Evolutionary conservation across 305 asterid genomes (phyloP).

Genomic region (Fraxinus baroniana): DNA sequence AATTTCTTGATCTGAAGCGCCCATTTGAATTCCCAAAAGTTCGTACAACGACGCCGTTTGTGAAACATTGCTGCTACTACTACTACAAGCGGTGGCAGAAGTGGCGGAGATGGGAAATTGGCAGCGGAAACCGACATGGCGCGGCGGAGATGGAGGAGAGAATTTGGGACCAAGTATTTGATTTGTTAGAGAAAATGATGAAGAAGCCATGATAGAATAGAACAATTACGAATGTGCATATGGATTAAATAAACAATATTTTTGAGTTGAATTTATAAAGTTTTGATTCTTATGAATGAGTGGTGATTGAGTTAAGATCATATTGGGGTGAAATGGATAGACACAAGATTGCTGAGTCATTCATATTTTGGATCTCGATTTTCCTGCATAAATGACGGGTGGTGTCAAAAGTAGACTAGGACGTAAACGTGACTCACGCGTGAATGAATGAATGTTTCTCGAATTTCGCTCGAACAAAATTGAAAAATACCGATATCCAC

Average conservation of each 20-base stretch:
- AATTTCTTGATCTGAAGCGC: conserved; percentile 66
- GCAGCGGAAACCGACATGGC: conserved; percentile 15
- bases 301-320: neutral
- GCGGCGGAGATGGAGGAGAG: conserved; percentile 23
- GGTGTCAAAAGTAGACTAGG: neutral
- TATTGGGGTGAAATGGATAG: conserved; percentile 23
- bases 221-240: neutral
- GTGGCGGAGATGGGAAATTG: conserved; percentile 36
- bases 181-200: conserved; percentile 37
- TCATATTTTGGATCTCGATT: neutral
- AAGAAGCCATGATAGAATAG: conserved; percentile 42
- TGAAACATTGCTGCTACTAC: neutral
- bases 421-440: neutral
- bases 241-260: neutral
- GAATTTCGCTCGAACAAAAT: no score
- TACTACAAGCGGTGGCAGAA: conserved; percentile 30
- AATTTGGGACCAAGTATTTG: conserved; percentile 22
- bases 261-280: neutral
- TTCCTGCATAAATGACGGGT: neutral
- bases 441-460: neutral
- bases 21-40: conserved; percentile 55
- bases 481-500: no score
- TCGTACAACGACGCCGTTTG: conserved; percentile 60
- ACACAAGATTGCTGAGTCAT: neutral
- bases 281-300: neutral